Evolutionary conservation across 1,284 basidiomycete species (phyloP), one percentile per base, ranked within the genome.

Genomic region (Sporisorium scitamineum): DNA sequence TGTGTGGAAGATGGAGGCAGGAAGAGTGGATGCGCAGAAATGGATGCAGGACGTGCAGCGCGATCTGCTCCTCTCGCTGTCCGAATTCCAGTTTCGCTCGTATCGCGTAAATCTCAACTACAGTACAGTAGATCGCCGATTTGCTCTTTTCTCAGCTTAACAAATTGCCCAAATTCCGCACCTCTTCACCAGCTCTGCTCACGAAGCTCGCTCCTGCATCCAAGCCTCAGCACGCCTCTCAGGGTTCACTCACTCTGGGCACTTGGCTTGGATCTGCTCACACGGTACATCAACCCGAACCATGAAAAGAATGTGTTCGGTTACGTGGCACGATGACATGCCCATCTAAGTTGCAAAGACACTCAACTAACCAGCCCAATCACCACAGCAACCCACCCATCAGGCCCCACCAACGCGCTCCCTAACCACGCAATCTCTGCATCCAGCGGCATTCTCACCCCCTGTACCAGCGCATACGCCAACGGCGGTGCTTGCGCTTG

Each of bases 401-500:
- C 96, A 7, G 94, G 93, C 11, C 94, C 94, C 14, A 91, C 90
- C 86, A 97, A 88, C 78, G 93, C 94, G 13, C 93, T 91, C 14
- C 94, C 93, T 14, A 98, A 86, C 95, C 95, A 98, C 2, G 92
- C 94, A 82, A 98, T 89, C 82, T 97, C 95, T 1, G 94, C 89
- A 48, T 97, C 95, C 18, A 90, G 87, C 0, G 96, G 96, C 3
- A 93, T 87, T 2, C 90, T 86, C n/a, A 98, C 91, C 5, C 96
- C 96, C 84, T 97, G 95, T 18, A 95, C 88, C 53, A 97, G 86
- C 0, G 93, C 89, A 81, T 85, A 82, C 0, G 88, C 88, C 47
- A 88, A 77, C 0, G 86, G 86, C 9, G 85, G 79, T 2, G 74
- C 68, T 20, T 65, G 63, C 16, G 67, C 55, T 44, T 56, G 54